phyloP scores from a whole-genome alignment of 2,329 filamentous ascomycete genomes.

The Thelonectria blattea region DNA sequence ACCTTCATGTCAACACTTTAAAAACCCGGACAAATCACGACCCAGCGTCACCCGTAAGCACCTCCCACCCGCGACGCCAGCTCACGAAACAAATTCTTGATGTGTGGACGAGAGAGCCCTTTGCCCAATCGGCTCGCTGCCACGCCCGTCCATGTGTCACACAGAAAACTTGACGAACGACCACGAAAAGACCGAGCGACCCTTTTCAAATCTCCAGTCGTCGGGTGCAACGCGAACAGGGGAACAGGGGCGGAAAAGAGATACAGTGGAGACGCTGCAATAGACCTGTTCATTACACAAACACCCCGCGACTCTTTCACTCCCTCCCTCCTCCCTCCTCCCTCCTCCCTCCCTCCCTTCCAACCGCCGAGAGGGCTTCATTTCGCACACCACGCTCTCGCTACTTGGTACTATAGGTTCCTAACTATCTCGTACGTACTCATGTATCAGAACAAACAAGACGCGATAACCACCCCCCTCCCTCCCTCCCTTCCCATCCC shows the following conservation, averaged over 20 bases:
- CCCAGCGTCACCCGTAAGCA: constrained; percentile 6
- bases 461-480: no score
- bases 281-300: not conserved
- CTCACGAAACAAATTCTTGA: constrained; percentile 4
- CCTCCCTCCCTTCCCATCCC: no score
- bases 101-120: not conserved
- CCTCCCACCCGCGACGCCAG: constrained; percentile 20
- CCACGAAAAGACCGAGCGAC: not conserved
- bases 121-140: constrained; percentile 13
- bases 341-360: no score
- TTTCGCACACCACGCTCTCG: constrained; percentile 19
- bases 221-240: not conserved
- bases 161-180: not conserved
- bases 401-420: not conserved
- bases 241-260: no score
- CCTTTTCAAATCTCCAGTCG: not conserved
- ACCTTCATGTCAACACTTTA: constrained; percentile 17
- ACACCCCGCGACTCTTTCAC: no score
- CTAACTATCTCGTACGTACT: no score
- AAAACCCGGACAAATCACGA: constrained; percentile 17
- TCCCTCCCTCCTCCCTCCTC: no score
- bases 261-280: constrained; percentile 9
- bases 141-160: not conserved
- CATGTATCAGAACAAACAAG: no score
- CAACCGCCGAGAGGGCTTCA: not conserved